A percentile compares a stretch with the other conserved stretches of the same genome.
These are phyloP conservation scores for Scedosporium dehoogii DNA, from an alignment of 2,329 filamentous ascomycete genomes.

Conservation along the genomic window DNA sequence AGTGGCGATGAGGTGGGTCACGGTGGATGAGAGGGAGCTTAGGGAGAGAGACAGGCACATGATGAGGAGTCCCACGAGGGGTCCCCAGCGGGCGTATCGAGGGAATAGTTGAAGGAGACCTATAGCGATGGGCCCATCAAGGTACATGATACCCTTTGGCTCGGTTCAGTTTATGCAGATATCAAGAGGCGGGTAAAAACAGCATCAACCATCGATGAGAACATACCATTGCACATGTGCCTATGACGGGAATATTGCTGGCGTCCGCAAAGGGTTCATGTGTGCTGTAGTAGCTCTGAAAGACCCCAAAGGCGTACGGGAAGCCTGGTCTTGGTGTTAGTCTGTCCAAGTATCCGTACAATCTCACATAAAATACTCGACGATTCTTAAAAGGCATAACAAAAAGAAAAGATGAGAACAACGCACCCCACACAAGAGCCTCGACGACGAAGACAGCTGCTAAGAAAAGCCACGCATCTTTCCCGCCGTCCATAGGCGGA, in stretches of 20 bases:
- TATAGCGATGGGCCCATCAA: conserved; percentile 39
- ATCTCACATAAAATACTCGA: conserved; percentile 22
- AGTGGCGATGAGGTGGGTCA: conserved; percentile 44
- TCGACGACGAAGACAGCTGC: conserved; percentile 15
- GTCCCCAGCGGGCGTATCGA: conserved; percentile 27
- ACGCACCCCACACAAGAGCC: conserved; percentile 10
- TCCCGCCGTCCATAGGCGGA: conserved; percentile 25
- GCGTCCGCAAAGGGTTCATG: conserved; percentile 47
- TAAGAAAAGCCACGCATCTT: conserved; percentile 24
- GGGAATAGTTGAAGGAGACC: conserved; percentile 33
- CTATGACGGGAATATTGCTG: conserved; percentile 49
- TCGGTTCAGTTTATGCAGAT: not conserved
- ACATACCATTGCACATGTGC: conserved; percentile 49
- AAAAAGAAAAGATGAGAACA: not conserved
- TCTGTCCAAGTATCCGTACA: not conserved
- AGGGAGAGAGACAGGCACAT: conserved; percentile 42
- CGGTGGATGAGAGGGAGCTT: conserved; percentile 41
- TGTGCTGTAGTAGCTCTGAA: conserved; percentile 58
- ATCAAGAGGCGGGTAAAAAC: conserved; percentile 14
- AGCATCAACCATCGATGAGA: conserved; percentile 12
- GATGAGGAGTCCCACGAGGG: conserved; percentile 35
- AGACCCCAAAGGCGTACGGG: conserved; percentile 58
- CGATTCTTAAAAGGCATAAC: conserved; percentile 16
- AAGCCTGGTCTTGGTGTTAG: conserved; percentile 39
- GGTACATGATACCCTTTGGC: conserved; percentile 43